phyloP scores from a whole-genome alignment of 1,139 yeast genomes.

The Magnusiomyces paraingens region DNA sequence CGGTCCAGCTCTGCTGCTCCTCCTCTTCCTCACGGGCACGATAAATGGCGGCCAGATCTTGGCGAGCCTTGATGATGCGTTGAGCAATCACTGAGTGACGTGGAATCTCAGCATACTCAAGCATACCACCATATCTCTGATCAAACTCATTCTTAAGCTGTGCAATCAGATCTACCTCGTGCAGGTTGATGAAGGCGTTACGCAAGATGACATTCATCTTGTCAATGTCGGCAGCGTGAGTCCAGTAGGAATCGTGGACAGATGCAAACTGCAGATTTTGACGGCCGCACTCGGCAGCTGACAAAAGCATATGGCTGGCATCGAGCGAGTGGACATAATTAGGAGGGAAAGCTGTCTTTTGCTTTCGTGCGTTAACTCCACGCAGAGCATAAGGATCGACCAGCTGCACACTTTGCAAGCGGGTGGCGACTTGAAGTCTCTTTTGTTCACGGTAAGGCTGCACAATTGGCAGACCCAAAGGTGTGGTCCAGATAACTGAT shows the following conservation, averaged over 20 bases:
- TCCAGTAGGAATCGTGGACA: conserved; percentile 98
- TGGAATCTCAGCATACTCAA: conserved; percentile 53
- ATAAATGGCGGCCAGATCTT: conserved; percentile 31
- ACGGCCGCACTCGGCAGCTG: conserved; percentile 74
- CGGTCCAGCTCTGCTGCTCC: conserved; percentile 16
- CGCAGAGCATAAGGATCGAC: conserved; percentile 77
- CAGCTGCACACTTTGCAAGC: conserved; percentile 75
- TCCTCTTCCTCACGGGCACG: conserved; percentile 33
- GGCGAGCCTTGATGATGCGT: conserved; percentile 46
- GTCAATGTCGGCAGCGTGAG: conserved; percentile 84
- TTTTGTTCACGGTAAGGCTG: conserved; percentile 82
- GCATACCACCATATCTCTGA: conserved; percentile 63
- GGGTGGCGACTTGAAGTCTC: conserved; percentile 62
- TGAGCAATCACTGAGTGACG: conserved; percentile 48
- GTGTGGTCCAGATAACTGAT: conserved; percentile 96
- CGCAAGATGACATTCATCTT: conserved; percentile 67
- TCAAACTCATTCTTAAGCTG: conserved; percentile 73
- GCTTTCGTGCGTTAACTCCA: conserved; percentile 83
- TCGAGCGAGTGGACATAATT: conserved; percentile 88
- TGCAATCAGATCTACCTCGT: conserved; percentile 62
- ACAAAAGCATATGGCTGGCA: conserved; percentile 89
- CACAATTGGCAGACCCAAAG: conserved; percentile 79
- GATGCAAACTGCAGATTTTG: conserved; percentile 76
- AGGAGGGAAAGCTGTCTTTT: conserved; percentile 89
- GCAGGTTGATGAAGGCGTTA: conserved; percentile 72